Evolutionary conservation across 1,284 basidiomycete species (phyloP), one percentile per base, ranked within the genome.

Genomic region (Sphaerobolus stellatus): DNA sequence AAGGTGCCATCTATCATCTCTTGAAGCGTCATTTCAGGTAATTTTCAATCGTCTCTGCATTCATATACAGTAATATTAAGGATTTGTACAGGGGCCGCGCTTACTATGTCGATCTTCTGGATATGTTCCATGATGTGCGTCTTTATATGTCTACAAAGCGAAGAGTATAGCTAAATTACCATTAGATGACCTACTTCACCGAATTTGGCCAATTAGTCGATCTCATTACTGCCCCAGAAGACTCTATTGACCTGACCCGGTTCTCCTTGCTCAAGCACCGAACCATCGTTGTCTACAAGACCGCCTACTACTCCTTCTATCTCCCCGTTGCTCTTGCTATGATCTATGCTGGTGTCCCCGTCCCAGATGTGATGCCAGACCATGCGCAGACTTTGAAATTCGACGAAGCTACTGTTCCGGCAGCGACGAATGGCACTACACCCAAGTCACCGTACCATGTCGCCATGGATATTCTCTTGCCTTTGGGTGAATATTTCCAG

Each of bases 251-350:
- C 69, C 76, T 99, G 52, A 78, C 70, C 73, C 91, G 89, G 67
- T 98, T 98, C 76, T 93, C 90, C 5, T 18, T 48, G 48, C 55
- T 2, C 65, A 94, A 92, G 67, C 94, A 98, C 71, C 84, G 85
- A 62, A 82, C 94, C 57, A 99, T 98, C 69, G 95, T 98, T 49
- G 83, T 94, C 59, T 98, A 96, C 84, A 99, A 99, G 76, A 98
- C 97, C 18, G 92, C 96, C 0, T 98, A 84, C 76, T 99, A 99
- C 76, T 98, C 94, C 28, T 99, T 98, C 82, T 98, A 98, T 77
- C 90, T 99, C 59, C 94, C 97, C 53, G 94, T 98, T 60, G 95
- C 95, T 6, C 86, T 96, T 57, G 94, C 94, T 22, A 90, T 99
- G 86, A 83, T 86, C 68, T 77, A 82, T 70, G 66, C 81, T 61